These are phyloP conservation scores for Nemania sp. DNA, from an alignment of 2,329 filamentous ascomycete genomes.

Conservation along the genomic window DNA sequence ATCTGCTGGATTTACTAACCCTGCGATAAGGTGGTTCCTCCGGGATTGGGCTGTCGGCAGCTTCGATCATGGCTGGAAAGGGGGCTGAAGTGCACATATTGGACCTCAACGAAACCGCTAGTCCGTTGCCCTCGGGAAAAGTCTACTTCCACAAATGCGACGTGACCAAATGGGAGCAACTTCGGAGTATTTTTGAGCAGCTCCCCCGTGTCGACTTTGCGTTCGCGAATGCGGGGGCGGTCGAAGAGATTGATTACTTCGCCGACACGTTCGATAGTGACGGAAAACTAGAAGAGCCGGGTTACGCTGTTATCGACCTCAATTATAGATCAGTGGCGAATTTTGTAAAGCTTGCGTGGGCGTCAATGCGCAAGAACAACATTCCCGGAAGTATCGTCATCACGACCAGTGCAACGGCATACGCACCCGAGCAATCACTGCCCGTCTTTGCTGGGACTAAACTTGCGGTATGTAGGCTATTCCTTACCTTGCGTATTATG, in stretches of 20 bases:
- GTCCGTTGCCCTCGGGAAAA: too few relatives aligned
- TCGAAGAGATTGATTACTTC: slow-evolving; percentile 50
- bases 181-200: slow-evolving; percentile 41
- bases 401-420: slow-evolving; percentile 54
- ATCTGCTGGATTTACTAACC: too few relatives aligned
- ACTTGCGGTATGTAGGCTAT: slow-evolving; percentile 1
- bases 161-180: slow-evolving; percentile 45
- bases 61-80: neutral
- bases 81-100: slow-evolving; percentile 11
- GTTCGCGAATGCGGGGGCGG: slow-evolving; percentile 52
- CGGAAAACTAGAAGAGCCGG: slow-evolving; percentile 45
- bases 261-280: slow-evolving; percentile 48
- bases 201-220: slow-evolving; percentile 47
- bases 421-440: slow-evolving; percentile 53
- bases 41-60: neutral
- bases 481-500: too few relatives aligned
- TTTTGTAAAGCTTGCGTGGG: slow-evolving; percentile 51
- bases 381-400: slow-evolving; percentile 53
- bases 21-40: neutral
- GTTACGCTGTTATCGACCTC: slow-evolving; percentile 52
- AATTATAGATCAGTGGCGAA: slow-evolving; percentile 51
- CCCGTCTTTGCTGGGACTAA: slow-evolving; percentile 48
- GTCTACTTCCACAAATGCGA: slow-evolving; percentile 43
- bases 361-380: slow-evolving; percentile 42
- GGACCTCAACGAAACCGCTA: too few relatives aligned